Conservation (phyloP, 1,284 basidiomycete species). For the Anthracocystis walkeri region DNA sequence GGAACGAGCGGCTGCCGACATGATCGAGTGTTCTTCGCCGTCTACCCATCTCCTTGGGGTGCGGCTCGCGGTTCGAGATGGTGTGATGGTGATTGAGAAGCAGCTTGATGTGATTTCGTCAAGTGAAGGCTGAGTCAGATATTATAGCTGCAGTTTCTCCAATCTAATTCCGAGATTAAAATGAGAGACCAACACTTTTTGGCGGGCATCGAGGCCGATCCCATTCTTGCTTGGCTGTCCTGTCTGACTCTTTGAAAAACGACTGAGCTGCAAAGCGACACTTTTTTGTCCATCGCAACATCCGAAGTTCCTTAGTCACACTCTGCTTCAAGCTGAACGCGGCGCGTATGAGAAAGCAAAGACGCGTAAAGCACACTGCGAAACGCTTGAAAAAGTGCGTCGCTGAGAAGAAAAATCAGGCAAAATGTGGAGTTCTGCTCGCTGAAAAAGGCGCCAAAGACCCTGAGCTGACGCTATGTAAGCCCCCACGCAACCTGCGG, state of each 20-base stretch:
- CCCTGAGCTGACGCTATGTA: conserved; percentile 4
- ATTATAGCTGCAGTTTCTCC: too few relatives aligned
- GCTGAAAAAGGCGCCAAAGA: not conserved
- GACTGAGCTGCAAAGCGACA: too few relatives aligned
- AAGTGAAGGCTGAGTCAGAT: conserved; percentile 4
- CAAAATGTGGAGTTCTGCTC: conserved; percentile 16
- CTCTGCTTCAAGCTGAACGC: conserved; percentile 1
- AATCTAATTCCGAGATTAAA: too few relatives aligned
- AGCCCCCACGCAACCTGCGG: not conserved
- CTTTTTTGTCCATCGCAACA: too few relatives aligned
- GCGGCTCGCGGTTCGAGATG: not conserved
- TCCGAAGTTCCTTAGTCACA: too few relatives aligned
- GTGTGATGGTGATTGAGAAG: not conserved
- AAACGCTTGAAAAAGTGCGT: too few relatives aligned
- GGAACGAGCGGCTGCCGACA: conserved; percentile 3
- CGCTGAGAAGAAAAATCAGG: not conserved
- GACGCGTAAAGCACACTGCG: conserved; percentile 14
- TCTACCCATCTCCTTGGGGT: not conserved
- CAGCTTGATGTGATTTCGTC: too few relatives aligned
- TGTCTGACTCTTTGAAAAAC: too few relatives aligned
- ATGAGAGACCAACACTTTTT: too few relatives aligned
- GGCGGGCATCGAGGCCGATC: too few relatives aligned
- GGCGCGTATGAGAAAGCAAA: conserved; percentile 6
- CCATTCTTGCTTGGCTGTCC: too few relatives aligned
- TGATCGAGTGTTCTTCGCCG: not conserved